A percentile compares a stretch with the other conserved stretches of the same genome.
Evolutionary conservation across 2,329 filamentous ascomycete species (phyloP).

Genomic region (Rutstroemia sp.): DNA sequence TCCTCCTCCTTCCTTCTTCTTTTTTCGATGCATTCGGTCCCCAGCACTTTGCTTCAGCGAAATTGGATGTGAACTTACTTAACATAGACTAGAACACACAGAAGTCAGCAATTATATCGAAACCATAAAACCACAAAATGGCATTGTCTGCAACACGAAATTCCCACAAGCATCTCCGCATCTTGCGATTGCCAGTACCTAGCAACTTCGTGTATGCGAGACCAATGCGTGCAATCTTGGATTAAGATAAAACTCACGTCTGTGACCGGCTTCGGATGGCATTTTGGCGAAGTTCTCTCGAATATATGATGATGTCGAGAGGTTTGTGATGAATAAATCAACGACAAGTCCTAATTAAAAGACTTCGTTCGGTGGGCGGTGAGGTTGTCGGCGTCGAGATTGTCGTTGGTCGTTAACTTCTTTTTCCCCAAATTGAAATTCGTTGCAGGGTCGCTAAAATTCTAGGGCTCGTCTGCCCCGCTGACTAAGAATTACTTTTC

Average conservation of each 20-base stretch:
- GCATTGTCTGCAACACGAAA: not conserved
- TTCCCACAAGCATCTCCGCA: not conserved
- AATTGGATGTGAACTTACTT: slow-evolving; percentile 57
- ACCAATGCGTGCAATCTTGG: not conserved
- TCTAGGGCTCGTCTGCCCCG: slow-evolving; percentile 1
- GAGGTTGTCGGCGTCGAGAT: slow-evolving; percentile 23
- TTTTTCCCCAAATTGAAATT: not conserved
- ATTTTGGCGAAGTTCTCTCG: slow-evolving; percentile 59
- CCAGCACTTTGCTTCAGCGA: not conserved
- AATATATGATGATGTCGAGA: slow-evolving; percentile 35
- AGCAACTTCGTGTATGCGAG: not conserved
- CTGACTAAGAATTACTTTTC: not conserved
- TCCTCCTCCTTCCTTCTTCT: not conserved
- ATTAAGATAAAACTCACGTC: slow-evolving; percentile 57
- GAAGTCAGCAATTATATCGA: slow-evolving; percentile 25
- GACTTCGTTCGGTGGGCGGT: slow-evolving; percentile 24
- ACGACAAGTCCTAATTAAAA: slow-evolving; percentile 27
- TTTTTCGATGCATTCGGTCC: not conserved
- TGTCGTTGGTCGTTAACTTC: slow-evolving; percentile 19
- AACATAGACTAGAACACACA: slow-evolving; percentile 62
- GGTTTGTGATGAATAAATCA: slow-evolving; percentile 17
- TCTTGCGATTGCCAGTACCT: not conserved
- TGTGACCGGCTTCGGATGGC: slow-evolving; percentile 82
- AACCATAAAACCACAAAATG: not conserved
- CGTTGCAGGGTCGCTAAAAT: slow-evolving; percentile 1